Base-by-base conservation (phyloP, 441 rosid genomes). In the Adansonia gregorii region DNA sequence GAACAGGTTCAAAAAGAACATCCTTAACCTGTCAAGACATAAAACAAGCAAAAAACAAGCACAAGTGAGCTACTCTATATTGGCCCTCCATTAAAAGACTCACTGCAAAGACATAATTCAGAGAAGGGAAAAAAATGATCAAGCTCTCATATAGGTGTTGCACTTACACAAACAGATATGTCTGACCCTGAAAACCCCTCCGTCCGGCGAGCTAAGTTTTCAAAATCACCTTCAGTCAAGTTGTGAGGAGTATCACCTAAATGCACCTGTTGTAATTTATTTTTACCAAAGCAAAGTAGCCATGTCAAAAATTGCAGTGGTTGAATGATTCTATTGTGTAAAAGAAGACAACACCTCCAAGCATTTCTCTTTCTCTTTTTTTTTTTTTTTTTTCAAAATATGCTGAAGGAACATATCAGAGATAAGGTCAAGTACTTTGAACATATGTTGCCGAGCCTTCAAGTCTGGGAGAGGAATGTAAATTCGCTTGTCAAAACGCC, bases 101-200 rank as follows among this genome's bases (percentile, higher is more conserved):
- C 11, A 12, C 19, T 22, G 56, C 41, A 17, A 35, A 39, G 31
- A 55, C 9, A 55, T 22, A 41, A 55, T 72, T 54, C 64, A 72
- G 31, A 72, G n/a, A 6, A 73, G 43, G 54, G 0, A 46, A 74
- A 17, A 19, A 59, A 45, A 27, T 11, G 19, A 60, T 60, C 59
- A 22, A 60, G 51, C 27, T 82, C 45, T 71, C 43, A 48, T 39
- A 9, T 41, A 80, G 56, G 43, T 70, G 12, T 66, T 77, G 64
- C 70, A 79, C 99, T 83, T 90, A 96, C 99, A 90, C 98, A 96
- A 87, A 96, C 99, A 69, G 98, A 63, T 67, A 96, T 85, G 90
- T 96, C 99, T 76, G 99, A 96, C 79, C 99, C 99, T 54, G 99
- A 96, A 83, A 93, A 96, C 54, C 99, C 98, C 76, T 96, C 98